Conservation (phyloP, 2,329 filamentous ascomycete species). For the Xylaria sp. region DNA sequence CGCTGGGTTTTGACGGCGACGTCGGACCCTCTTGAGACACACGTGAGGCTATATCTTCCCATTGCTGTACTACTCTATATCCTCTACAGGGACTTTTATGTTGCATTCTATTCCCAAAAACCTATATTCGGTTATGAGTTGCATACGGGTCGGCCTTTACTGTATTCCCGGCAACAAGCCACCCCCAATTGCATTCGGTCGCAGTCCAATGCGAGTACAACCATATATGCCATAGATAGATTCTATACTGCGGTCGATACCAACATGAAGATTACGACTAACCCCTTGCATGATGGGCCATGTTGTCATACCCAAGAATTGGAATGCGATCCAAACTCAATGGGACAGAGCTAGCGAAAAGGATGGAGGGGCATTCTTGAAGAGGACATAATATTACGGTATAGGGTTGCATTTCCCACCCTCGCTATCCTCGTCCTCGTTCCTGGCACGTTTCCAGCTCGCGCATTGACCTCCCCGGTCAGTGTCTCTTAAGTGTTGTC, state of each 20-base stretch:
- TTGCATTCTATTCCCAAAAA: slow-evolving; percentile 10
- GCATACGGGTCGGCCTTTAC: slow-evolving; percentile 21
- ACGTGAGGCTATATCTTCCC: slow-evolving; percentile 16
- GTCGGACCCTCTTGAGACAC: slow-evolving; percentile 27
- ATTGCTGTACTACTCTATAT: slow-evolving; percentile 10
- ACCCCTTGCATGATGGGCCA: slow-evolving; percentile 45
- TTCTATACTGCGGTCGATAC: slow-evolving; percentile 29
- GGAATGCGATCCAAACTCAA: slow-evolving; percentile 24
- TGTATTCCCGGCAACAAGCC: slow-evolving; percentile 30
- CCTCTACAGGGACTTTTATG: slow-evolving; percentile 9
- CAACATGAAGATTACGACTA: slow-evolving; percentile 28
- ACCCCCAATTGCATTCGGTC: slow-evolving; percentile 29
- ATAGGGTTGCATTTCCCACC: slow-evolving; percentile 32
- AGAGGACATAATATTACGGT: slow-evolving; percentile 21
- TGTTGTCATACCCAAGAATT: slow-evolving; percentile 47
- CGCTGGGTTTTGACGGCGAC: slow-evolving; percentile 23
- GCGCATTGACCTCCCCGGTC: slow-evolving; percentile 33
- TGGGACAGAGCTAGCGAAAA: slow-evolving; percentile 10
- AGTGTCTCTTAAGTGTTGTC: background rate
- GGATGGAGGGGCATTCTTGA: slow-evolving; percentile 23
- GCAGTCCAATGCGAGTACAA: slow-evolving; percentile 23
- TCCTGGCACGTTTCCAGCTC: slow-evolving; percentile 15
- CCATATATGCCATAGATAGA: slow-evolving; percentile 29
- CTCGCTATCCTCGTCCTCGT: slow-evolving; percentile 20
- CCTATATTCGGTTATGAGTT: slow-evolving; percentile 28